Conservation (phyloP, 2,329 filamentous ascomycete species). For the Epichloe baconii region DNA sequence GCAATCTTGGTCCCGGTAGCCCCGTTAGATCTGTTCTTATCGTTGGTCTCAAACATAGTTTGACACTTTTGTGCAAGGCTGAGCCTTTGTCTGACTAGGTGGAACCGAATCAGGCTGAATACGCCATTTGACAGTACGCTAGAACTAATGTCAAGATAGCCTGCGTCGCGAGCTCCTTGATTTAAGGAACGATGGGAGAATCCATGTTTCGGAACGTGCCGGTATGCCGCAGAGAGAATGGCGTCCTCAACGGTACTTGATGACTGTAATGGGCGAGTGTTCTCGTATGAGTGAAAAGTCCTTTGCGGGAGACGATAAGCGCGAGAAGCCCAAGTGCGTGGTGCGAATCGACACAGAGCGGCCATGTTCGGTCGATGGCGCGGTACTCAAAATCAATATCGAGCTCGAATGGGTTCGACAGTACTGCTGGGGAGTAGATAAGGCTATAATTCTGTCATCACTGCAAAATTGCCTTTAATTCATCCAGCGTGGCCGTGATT, state of each 20-base stretch:
- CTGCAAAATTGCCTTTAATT: no score
- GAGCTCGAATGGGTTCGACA: not conserved
- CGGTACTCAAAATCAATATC: not conserved
- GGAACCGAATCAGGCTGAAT: slow-evolving; percentile 71
- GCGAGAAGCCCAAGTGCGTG: not conserved
- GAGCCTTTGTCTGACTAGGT: slow-evolving; percentile 55
- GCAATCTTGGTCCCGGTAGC: slow-evolving; percentile 53
- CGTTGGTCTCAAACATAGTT: slow-evolving; percentile 23
- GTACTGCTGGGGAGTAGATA: no score
- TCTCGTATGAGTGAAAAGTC: slow-evolving; percentile 62
- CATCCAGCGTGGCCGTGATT: no score
- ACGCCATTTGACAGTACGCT: slow-evolving; percentile 69
- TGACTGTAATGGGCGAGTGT: slow-evolving; percentile 40
- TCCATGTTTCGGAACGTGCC: slow-evolving; percentile 66
- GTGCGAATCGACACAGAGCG: not conserved
- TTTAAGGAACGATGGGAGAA: slow-evolving; percentile 65
- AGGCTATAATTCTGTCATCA: no score
- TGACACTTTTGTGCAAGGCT: slow-evolving; percentile 34
- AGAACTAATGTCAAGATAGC: slow-evolving; percentile 75
- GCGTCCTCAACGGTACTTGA: slow-evolving; percentile 58
- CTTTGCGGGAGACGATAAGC: slow-evolving; percentile 1
- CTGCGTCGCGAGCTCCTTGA: slow-evolving; percentile 68
- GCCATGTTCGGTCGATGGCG: not conserved
- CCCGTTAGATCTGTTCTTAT: slow-evolving; percentile 11
- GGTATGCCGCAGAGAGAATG: slow-evolving; percentile 71